Evolutionary conservation across 352 stramenopile species (phyloP).

Genomic region (Phytopythium litorale): DNA sequence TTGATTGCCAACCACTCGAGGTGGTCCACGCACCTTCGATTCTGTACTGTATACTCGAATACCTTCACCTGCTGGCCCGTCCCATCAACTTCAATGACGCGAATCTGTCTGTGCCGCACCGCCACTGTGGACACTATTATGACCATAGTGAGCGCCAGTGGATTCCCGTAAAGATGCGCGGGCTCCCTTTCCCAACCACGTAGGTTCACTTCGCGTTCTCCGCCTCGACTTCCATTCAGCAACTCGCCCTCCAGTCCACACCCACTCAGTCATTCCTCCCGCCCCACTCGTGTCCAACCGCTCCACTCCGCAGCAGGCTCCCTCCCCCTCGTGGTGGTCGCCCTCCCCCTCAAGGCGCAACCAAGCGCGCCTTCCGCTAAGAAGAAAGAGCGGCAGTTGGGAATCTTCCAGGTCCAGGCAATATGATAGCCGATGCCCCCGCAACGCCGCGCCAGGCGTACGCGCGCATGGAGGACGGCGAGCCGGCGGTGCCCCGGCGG

Average conservation of each 20-base stretch:
- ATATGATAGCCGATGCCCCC: conserved; percentile 20
- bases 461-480: conserved; percentile 31
- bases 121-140: no score
- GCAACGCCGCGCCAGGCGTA: conserved; percentile 25
- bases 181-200: neutral
- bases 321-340: neutral
- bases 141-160: no score
- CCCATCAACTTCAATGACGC: no score
- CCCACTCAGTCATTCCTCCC: no score
- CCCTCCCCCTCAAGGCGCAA: neutral
- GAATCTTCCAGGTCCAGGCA: neutral
- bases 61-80: no score
- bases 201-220: neutral
- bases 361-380: neutral
- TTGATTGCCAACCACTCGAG: no score
- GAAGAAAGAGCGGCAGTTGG: neutral
- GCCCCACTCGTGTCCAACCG: no score
- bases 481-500: conserved; percentile 11
- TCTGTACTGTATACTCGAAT: no score
- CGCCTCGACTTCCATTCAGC: neutral
- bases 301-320: neutral
- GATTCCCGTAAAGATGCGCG: neutral
- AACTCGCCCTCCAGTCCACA: neutral
- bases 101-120: no score
- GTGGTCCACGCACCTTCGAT: no score